A percentile compares a stretch with the other conserved stretches of the same genome.
Conservation (phyloP, 805 yeast genomes). For the Metschnikowia drakensbergensis region DNA sequence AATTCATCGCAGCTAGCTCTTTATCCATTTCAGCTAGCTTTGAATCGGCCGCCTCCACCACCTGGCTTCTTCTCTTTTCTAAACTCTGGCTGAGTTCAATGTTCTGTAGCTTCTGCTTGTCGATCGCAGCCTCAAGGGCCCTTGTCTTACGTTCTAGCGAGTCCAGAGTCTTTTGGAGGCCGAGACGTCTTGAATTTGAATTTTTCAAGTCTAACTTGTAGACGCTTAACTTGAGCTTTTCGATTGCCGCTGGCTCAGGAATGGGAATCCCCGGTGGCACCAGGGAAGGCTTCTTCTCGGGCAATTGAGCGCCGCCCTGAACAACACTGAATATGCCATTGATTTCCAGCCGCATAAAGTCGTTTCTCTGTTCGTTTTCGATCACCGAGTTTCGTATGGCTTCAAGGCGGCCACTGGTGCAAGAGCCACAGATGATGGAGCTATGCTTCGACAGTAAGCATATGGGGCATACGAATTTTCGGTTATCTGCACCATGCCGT, state of each 20-base stretch:
- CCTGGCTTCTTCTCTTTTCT: not conserved
- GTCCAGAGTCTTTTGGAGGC: slow-evolving; percentile 13
- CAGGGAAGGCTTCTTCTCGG: not conserved
- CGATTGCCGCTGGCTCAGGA: slow-evolving; percentile 14
- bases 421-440: slow-evolving; percentile 23
- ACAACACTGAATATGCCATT: slow-evolving; percentile 22
- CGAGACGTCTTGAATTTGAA: slow-evolving; percentile 7
- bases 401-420: slow-evolving; percentile 21
- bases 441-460: slow-evolving; percentile 17
- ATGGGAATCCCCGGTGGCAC: not conserved
- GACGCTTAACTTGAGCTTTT: slow-evolving; percentile 28
- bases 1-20: slow-evolving; percentile 6
- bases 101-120: slow-evolving; percentile 2
- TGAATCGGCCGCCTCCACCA: slow-evolving; percentile 6
- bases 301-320: not conserved
- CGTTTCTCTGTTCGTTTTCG: slow-evolving; percentile 24
- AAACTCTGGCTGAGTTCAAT: not conserved
- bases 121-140: not conserved
- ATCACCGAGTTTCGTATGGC: slow-evolving; percentile 23
- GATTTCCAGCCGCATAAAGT: slow-evolving; percentile 21
- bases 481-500: slow-evolving; percentile 4
- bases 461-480: slow-evolving; percentile 8
- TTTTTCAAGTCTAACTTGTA: slow-evolving; percentile 26
- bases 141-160: not conserved
- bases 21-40: slow-evolving; percentile 8